A percentile compares a stretch with the other conserved stretches of the same genome.
These are phyloP conservation scores for Talaromyces rugulosus DNA, from an alignment of 2,329 filamentous ascomycete species.

Conservation along the genomic window DNA sequence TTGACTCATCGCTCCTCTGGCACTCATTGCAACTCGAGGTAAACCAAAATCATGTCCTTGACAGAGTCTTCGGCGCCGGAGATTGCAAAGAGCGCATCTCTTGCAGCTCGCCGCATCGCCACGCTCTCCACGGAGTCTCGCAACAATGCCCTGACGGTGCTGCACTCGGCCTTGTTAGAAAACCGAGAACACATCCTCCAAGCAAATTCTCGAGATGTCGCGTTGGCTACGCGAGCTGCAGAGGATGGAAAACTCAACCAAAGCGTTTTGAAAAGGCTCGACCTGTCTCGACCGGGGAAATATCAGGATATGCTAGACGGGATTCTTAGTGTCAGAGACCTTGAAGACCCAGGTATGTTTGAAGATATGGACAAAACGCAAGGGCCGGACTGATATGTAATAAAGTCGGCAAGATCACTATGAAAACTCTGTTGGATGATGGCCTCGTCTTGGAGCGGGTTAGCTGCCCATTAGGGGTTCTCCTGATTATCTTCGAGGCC, in stretches of 20 bases:
- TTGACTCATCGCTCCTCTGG: neutral
- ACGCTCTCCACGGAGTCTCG: constrained; percentile 71
- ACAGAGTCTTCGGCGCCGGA: constrained; percentile 77
- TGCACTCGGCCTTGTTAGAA: constrained; percentile 70
- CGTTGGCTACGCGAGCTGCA: constrained; percentile 67
- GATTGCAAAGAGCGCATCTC: constrained; percentile 72
- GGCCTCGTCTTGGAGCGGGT: constrained; percentile 80
- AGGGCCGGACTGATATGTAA: neutral
- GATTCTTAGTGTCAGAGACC: constrained; percentile 77
- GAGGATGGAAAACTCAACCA: constrained; percentile 71
- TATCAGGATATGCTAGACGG: constrained; percentile 98
- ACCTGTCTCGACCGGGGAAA: constrained; percentile 81
- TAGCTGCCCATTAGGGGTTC: constrained; percentile 92
- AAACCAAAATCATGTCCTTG: constrained; percentile 66
- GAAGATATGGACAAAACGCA: neutral
- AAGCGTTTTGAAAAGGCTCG: constrained; percentile 81
- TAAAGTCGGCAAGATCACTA: constrained; percentile 74
- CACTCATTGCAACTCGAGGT: neutral
- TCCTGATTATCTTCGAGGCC: constrained; percentile 97
- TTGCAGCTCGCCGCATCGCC: constrained; percentile 77
- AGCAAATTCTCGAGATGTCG: constrained; percentile 81
- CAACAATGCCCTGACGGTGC: constrained; percentile 78
- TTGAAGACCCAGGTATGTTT: constrained; percentile 76
- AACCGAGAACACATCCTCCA: constrained; percentile 73
- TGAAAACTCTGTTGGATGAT: constrained; percentile 82